Evolutionary conservation across 352 stramenopile species (phyloP), one percentile per base, ranked within the genome.

Genomic region (Saprolegnia parasitica): DNA sequence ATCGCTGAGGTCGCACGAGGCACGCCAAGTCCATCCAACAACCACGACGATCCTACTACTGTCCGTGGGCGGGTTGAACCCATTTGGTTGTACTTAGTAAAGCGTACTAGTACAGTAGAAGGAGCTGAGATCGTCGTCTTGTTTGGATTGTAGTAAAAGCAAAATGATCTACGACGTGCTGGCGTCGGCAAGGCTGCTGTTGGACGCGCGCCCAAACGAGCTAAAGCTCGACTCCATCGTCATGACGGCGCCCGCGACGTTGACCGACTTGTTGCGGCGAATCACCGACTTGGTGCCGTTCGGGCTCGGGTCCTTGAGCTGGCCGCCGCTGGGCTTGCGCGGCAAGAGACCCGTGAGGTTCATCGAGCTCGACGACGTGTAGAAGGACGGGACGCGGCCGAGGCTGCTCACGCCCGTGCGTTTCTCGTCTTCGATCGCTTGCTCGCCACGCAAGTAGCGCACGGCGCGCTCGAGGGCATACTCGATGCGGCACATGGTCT

Each of bases 401-500:
- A 95, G 78, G 20, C 79, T 81, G 68, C 88, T 91, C 16, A 84
- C 79, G 29, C 86, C 87, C 40, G 81, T 83, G 50, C 76, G 76
- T 57, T 83, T 76, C 63, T 91, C 85, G 60, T 95, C 87, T 65
- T 91, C 84, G 4, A 93, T 74, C 13, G 85, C 84, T 79, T 93
- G 84, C 46, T 95, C 86, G 47, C 86, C 86, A 45, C 85, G 77
- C 66, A 95, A 72, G 42, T 60, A 72, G 23, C 87, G 76, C 46
- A 93, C 85, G 24, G 88, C 86, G 29, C 84, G 80, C 80, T 99
- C 96, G 4, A 99, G 84, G 18, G 93, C 96, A 75, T 98, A 92
- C 75, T 99, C 97, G 50, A 98, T 93, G 52, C 93, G 91, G 72
- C 96, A 98, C 84, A 99, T 97, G 54, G 85, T 96, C 56, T 95